Evolutionary conservation across 192 early-diverging fungal species (phyloP), one percentile per base, ranked within the genome.

Genomic region (Backusella liffmaniae): DNA sequence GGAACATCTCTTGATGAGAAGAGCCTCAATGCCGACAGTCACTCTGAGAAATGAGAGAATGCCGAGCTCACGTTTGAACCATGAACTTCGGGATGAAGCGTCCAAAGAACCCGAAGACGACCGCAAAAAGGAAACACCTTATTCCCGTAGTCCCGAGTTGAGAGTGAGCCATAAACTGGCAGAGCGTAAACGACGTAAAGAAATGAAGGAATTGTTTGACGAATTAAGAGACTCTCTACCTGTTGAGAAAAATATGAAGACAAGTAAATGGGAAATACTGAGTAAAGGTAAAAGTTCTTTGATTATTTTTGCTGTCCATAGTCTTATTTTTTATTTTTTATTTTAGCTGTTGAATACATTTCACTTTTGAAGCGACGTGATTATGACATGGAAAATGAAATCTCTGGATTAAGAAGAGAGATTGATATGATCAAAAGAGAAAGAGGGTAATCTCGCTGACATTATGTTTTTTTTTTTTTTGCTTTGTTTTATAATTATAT

Each of bases 191-290:
- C 88, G 95, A 30, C 88, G 95, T 59, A 94, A 92, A 79, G 95
- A 96, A 79, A 96, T 96, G 93, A 96, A 96, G 79, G 92, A 94
- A 29, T 85, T 96, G 41, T 96, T 96, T 91, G 95, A 96, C 82
- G 91, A 93, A 72, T 84, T 96, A 26, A 84, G 93, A 68, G 93
- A 91, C 72, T 86, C 89, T 23, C 82, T 96, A 73, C 94, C 95
- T 12, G 86, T 93, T 1, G 94, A 96, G 74, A 92, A 90, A 68
- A 93, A 86, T 72, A 84, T 93, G 49, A 94, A 94, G 75, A 88
- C 94, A 46, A 94, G 92, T 84, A 96, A 96, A 75, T 95, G 95
- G 95, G 95, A 96, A 79, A 92, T 95, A 37, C 77, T 96, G 35
- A 92, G 89, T 69, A 96, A 96, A 91, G 92, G 92, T 83, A 39